Evolutionary conservation across 306 rosid species (phyloP).

Genomic region (Prosopis cineraria): DNA sequence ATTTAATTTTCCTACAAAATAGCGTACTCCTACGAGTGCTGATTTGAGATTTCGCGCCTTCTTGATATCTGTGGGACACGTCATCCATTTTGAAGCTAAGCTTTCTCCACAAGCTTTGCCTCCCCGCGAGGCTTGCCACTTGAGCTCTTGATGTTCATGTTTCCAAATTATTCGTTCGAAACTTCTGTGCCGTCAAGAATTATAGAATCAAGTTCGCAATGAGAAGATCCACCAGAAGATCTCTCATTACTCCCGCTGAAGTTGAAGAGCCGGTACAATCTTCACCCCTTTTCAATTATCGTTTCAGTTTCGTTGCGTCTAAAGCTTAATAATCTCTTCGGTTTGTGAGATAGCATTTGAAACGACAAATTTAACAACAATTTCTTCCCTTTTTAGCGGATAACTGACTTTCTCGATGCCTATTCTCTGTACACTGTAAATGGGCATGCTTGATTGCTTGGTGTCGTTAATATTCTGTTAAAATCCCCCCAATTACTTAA

Average conservation of each 20-base stretch:
- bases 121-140: neutral
- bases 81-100: slow-evolving; percentile 3
- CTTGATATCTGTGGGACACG: neutral
- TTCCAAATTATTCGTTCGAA: neutral
- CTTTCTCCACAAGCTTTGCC: slow-evolving; percentile 23
- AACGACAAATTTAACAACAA: neutral
- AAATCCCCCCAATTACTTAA: neutral
- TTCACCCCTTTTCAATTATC: neutral
- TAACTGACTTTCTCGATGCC: neutral
- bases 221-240: slow-evolving; percentile 45
- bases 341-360: neutral
- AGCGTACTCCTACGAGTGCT: too few relatives aligned
- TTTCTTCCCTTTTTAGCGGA: neutral
- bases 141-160: neutral
- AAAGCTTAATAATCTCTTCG: neutral
- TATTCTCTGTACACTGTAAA: neutral
- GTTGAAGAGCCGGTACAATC: slow-evolving; percentile 34
- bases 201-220: slow-evolving; percentile 6
- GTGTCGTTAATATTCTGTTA: neutral
- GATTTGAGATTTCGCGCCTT: neutral
- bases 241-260: slow-evolving; percentile 28
- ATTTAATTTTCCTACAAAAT: too few relatives aligned
- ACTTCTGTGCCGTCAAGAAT: neutral
- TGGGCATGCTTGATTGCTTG: neutral
- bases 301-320: neutral